Evolutionary conservation across 306 rosid species (phyloP).

Genomic region (Quercus berberidifolia): DNA sequence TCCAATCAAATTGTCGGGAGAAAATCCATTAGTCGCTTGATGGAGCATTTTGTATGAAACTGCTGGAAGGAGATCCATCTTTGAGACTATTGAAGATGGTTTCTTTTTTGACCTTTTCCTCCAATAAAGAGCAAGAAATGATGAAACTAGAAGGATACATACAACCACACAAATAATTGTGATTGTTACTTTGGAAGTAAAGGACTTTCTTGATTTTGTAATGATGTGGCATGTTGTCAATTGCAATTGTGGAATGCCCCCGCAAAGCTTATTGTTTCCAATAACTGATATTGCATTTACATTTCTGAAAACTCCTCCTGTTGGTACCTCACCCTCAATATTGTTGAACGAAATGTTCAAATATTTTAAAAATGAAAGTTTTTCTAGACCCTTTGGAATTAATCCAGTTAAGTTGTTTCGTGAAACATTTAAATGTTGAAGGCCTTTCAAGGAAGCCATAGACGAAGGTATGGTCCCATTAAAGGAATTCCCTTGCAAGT

Average conservation of each 20-base stretch:
- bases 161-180: background rate
- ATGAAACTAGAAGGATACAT: background rate
- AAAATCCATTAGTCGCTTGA: conserved; percentile 22
- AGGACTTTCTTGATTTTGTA: background rate
- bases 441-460: conserved; percentile 25
- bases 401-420: conserved; percentile 22
- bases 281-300: background rate
- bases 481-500: conserved; percentile 22
- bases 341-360: conserved; percentile 40
- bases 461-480: conserved; percentile 29
- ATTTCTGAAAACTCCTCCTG: conserved; percentile 27
- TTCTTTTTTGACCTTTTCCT: background rate
- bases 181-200: background rate
- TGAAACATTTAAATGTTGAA: conserved; percentile 27
- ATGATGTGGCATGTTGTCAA: background rate
- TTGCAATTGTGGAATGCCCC: background rate
- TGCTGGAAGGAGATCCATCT: background rate
- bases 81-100: background rate
- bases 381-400: conserved; percentile 24
- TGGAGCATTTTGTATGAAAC: conserved; percentile 22
- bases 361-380: conserved; percentile 3
- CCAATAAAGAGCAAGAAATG: background rate
- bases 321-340: conserved; percentile 40
- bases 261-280: conserved; percentile 23
- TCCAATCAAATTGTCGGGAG: background rate